Evolutionary conservation across 345 rosid genomes (phyloP).

Genomic region (Eucalyptus paniculata): DNA sequence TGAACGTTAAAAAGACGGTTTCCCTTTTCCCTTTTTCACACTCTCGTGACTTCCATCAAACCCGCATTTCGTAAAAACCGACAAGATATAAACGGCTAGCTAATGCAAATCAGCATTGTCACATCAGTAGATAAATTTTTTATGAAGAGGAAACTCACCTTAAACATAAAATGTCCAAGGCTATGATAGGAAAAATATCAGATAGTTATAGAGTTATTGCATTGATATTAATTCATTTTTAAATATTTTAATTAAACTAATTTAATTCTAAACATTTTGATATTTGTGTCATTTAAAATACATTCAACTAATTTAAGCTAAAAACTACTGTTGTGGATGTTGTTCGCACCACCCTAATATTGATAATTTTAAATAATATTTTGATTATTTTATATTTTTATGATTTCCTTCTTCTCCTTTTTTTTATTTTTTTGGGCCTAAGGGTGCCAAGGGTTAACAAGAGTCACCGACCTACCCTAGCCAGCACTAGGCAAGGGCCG

Average conservation of each 20-base stretch:
- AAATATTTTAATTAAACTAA: too few relatives aligned
- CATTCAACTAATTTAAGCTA: rapidly evolving
- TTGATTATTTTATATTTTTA: too few relatives aligned
- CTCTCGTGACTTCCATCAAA: neutral
- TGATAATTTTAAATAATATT: too few relatives aligned
- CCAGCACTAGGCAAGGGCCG: too few relatives aligned
- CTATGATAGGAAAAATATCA: too few relatives aligned
- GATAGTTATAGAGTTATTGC: too few relatives aligned
- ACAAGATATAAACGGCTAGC: neutral
- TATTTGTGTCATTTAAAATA: too few relatives aligned
- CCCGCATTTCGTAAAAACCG: neutral
- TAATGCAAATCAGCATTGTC: neutral
- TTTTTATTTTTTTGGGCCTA: rapidly evolving
- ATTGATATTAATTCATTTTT: too few relatives aligned
- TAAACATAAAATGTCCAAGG: too few relatives aligned
- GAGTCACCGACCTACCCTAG: rapidly evolving
- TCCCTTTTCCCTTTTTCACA: neutral
- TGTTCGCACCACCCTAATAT: rapidly evolving
- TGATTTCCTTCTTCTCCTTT: neutral
- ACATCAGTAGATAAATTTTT: neutral
- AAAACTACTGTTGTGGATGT: rapidly evolving
- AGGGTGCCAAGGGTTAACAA: rapidly evolving
- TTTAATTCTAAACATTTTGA: rapidly evolving
- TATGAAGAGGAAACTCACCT: neutral
- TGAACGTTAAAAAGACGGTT: neutral